Evolutionary conservation across 1,139 yeast genomes (phyloP).

Genomic region (Trichomonascaceae sp.): DNA sequence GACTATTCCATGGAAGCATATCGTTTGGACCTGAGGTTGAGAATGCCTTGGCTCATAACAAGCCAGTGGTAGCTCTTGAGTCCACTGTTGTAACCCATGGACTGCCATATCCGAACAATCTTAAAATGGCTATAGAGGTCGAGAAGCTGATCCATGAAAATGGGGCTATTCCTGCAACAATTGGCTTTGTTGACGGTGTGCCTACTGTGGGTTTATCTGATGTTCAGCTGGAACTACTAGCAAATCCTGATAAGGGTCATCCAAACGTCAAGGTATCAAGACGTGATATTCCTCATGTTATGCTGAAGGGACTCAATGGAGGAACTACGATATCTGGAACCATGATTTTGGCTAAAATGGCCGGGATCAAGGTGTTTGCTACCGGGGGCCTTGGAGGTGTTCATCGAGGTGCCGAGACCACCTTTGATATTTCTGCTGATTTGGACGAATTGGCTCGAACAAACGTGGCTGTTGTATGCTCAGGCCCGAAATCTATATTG

Average conservation of each 20-base stretch:
- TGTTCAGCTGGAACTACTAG: conserved; percentile 46
- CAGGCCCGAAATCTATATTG: conserved; percentile 84
- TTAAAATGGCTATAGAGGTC: conserved; percentile 64
- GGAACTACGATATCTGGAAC: conserved; percentile 92
- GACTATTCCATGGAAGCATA: not conserved
- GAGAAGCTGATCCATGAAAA: conserved; percentile 53
- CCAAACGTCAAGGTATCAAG: conserved; percentile 62
- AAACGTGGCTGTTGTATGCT: conserved; percentile 81
- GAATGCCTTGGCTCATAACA: conserved; percentile 50
- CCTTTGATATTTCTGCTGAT: conserved; percentile 84
- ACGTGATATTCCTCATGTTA: conserved; percentile 70
- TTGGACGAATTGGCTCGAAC: conserved; percentile 78
- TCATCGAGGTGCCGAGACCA: conserved; percentile 66
- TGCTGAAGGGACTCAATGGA: conserved; percentile 60
- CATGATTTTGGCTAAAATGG: conserved; percentile 69
- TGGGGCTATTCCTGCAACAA: conserved; percentile 83
- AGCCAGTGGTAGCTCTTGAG: conserved; percentile 74
- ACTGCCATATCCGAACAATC: conserved; percentile 71
- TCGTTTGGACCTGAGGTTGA: conserved; percentile 50
- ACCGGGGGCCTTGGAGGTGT: conserved; percentile 96
- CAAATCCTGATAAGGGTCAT: conserved; percentile 27
- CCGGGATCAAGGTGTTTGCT: conserved; percentile 80
- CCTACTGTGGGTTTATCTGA: conserved; percentile 61
- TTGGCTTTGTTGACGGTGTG: conserved; percentile 66
- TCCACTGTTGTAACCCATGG: conserved; percentile 90